Evolutionary conservation across 345 rosid genomes (phyloP), one percentile per base, ranked within the genome.

Genomic region (Brassica rapa): DNA sequence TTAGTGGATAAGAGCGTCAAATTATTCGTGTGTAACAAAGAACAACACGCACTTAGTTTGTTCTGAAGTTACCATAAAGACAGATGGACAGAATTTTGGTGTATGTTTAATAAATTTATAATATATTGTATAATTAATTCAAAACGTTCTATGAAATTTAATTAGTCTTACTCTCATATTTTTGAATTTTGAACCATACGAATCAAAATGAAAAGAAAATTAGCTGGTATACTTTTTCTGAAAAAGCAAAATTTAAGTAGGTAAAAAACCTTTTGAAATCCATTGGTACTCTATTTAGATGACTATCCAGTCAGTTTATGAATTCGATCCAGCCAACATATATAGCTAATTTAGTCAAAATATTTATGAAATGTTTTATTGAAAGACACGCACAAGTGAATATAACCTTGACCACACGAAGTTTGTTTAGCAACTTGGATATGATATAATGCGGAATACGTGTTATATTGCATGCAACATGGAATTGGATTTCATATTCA

Each of bases 401-500:
- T 14, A 29, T 8, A 68, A 49, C 43, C n/a, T 68, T 51, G 69
- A 30, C 56, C 29, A 49, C 24, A 1, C 63, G 10, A 15, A 29
- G 69, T 51, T 51, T 49, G 71, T 33, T 33, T 21, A 53, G 56
- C 63, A 74, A 74, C 29, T 65, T 74, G 64, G 55, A 65, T 32
- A 49, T 16, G 15, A 30, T 46, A 49, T 32, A 1, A 62, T 29
- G 29, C 29, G 29, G 27, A 43, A 39, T 46, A 32, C 77, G 51
- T 73, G 24, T 73, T 73, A 56, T 66, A n/a, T 23, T 66, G 78
- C 72, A 66, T 74, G 66, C 24, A 66, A 66, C 71, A 66, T 19
- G 53, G 14, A 73, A 46, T 1, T 65, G 10, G 11, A 23, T 8
- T 64, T 23, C 30, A 25, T 75, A 75, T 57, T 14, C 32, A 8